A percentile compares a stretch with the other conserved stretches of the same genome.
Conservation (phyloP, 305 asterid genomes). For the Fraxinus albicans region DNA sequence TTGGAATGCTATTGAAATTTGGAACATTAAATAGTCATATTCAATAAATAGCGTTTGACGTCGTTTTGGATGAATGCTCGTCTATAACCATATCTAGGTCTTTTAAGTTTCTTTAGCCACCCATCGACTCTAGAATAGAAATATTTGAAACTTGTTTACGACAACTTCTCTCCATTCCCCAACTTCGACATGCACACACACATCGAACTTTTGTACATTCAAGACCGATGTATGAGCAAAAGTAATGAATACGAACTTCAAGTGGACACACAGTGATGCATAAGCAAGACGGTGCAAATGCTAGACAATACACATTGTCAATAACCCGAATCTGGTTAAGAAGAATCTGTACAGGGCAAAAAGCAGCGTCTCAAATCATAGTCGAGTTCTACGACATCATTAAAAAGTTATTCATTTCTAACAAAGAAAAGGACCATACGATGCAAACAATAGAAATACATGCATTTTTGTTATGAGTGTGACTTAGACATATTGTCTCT, state of each 20-base stretch:
- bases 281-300: background rate
- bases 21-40: no score
- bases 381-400: background rate
- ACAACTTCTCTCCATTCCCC: no score
- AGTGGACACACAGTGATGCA: background rate
- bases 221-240: background rate
- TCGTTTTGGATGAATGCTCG: background rate
- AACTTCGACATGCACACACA: background rate
- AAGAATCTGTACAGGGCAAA: background rate
- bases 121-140: no score
- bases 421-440: background rate
- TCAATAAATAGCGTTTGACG: background rate
- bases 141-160: no score
- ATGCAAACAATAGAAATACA: background rate
- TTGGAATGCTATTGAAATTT: background rate
- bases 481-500: slow-evolving; percentile 12
- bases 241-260: background rate
- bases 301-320: background rate
- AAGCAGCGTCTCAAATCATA: background rate
- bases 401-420: background rate
- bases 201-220: background rate
- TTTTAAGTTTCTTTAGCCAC: no score
- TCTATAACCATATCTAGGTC: no score
- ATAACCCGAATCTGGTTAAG: background rate
- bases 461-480: background rate